Percentiles rank a stretch among this genome's conserved stretches.
Conservation (phyloP, 148 eudicot species). For the Oxyria digyna region DNA sequence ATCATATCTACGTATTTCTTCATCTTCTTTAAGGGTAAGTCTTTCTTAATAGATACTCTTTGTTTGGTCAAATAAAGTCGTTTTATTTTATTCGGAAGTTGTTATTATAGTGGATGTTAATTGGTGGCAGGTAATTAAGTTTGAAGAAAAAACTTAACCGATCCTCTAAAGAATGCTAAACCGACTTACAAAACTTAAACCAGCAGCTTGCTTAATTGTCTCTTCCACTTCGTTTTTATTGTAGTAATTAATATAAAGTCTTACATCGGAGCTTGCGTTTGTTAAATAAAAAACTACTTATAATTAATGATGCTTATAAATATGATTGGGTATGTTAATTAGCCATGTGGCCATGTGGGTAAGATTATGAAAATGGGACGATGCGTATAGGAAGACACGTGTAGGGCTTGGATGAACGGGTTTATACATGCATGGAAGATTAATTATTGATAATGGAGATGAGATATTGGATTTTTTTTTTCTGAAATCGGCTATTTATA, state of each 20-base stretch:
- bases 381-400: not conserved
- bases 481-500: too few species aligned
- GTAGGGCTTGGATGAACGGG: not conserved
- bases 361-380: not conserved
- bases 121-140: not conserved
- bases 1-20: not conserved
- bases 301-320: too few species aligned
- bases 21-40: not conserved
- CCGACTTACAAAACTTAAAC: too few species aligned
- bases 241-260: not conserved
- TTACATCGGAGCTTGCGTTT: not conserved
- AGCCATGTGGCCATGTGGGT: too few species aligned
- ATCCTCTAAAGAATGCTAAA: too few species aligned
- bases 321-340: too few species aligned
- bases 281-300: not conserved
- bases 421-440: not conserved
- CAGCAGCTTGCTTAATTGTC: conserved; percentile 4
- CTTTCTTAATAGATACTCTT: not conserved
- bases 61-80: too few species aligned
- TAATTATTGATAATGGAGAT: too few species aligned
- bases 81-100: not conserved
- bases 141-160: too few species aligned
- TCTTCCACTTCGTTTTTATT: conserved; percentile 4
- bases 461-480: too few species aligned
- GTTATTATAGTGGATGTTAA: not conserved